A percentile compares a stretch with the other conserved stretches of the same genome.
Evolutionary conservation across 2,329 filamentous ascomycete species (phyloP).

Genomic region (Sporothrix humicola): DNA sequence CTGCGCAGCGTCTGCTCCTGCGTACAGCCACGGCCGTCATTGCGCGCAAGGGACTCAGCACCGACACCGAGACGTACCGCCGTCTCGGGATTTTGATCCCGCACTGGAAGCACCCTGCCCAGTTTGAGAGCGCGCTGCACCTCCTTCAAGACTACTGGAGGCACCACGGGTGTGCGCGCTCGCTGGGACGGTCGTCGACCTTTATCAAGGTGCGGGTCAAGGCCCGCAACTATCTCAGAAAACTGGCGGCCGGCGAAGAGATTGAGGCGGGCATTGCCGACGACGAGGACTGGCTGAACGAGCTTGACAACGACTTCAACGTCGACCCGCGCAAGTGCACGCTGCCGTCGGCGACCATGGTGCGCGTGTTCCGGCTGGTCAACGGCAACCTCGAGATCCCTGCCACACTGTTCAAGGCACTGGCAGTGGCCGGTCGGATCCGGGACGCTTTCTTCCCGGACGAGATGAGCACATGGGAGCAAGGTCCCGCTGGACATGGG

Average conservation of each 20-base stretch:
- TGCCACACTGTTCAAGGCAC: conserved; percentile 34
- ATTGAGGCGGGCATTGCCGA: not conserved
- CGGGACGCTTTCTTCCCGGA: conserved; percentile 36
- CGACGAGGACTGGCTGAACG: not conserved
- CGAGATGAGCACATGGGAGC: conserved; percentile 32
- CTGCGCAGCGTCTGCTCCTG: conserved; percentile 31
- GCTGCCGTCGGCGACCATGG: conserved; percentile 27
- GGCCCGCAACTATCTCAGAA: conserved; percentile 29
- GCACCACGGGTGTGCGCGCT: conserved; percentile 21
- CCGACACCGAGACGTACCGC: conserved; percentile 35
- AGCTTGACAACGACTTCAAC: too few species aligned
- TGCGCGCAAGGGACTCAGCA: conserved; percentile 32
- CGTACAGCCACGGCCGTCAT: conserved; percentile 26
- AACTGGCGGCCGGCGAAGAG: not conserved
- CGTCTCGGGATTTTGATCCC: conserved; percentile 35
- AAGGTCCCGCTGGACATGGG: not conserved
- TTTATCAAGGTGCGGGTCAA: conserved; percentile 26
- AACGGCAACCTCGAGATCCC: conserved; percentile 36
- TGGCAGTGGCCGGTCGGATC: conserved; percentile 33
- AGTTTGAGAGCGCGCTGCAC: conserved; percentile 27
- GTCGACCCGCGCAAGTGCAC: not conserved
- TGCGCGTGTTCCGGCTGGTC: conserved; percentile 36
- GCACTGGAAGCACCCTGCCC: conserved; percentile 24
- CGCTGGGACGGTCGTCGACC: conserved; percentile 29
- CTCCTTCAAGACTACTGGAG: conserved; percentile 34